phyloP scores from a whole-genome alignment of 257 asterid species.

The Ilex aquifolium region DNA sequence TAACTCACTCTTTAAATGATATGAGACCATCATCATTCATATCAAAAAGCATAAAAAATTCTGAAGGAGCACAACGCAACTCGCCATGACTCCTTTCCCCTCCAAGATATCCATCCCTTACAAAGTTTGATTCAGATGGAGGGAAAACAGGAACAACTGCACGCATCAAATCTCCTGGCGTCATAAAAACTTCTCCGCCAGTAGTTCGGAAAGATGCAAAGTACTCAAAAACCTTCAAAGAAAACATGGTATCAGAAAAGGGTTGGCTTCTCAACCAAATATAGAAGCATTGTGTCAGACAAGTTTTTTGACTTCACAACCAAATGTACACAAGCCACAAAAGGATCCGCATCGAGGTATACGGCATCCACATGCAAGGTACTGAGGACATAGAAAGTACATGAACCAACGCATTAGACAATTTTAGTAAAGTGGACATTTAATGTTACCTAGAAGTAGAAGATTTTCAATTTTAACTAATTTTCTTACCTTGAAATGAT shows the following conservation, averaged over 20 bases:
- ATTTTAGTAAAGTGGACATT: no score
- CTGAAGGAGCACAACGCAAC: conserved; percentile 69
- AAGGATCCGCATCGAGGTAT: no score
- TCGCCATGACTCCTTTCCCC: conserved; percentile 93
- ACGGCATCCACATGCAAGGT: no score
- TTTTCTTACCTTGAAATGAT: no score
- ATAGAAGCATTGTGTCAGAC: no score
- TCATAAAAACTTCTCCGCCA: conserved; percentile 70
- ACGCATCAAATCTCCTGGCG: conserved; percentile 93
- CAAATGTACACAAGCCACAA: no score
- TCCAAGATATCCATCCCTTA: conserved; percentile 83
- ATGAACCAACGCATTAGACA: no score
- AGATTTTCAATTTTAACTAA: no score
- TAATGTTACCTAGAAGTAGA: no score
- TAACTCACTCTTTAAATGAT: conserved; percentile 82
- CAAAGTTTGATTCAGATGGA: conserved; percentile 80
- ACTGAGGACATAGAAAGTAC: no score
- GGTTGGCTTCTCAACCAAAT: no score
- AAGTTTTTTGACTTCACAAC: no score
- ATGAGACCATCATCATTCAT: conserved; percentile 69
- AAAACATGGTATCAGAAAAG: conserved; percentile 9
- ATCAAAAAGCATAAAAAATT: conserved; percentile 90
- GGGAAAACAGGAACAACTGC: conserved; percentile 96
- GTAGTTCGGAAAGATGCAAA: conserved; percentile 56
- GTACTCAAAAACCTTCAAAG: conserved; percentile 68